These are phyloP conservation scores for Tuber calosporum DNA, from an alignment of 495 filamentous ascomycete species.

Conservation along the genomic window DNA sequence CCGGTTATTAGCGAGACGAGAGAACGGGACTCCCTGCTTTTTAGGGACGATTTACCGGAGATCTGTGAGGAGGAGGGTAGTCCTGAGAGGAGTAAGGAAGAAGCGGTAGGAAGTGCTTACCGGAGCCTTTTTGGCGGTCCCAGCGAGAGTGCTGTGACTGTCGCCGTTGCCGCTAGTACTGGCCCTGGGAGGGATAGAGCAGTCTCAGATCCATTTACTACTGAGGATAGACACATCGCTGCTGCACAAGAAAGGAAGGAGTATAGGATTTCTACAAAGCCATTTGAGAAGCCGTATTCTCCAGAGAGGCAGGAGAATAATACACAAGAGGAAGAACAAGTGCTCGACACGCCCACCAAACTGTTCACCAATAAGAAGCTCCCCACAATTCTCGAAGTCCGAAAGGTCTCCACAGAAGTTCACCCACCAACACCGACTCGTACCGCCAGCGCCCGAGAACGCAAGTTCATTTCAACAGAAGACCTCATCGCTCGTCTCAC, in stretches of 20 bases:
- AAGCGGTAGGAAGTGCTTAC: conserved; percentile 12
- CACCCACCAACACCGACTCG: background rate
- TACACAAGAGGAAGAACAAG: background rate
- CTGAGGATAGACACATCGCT: background rate
- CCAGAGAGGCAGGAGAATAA: conserved; percentile 9
- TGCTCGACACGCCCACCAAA: conserved; percentile 7
- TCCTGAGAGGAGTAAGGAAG: conserved; percentile 8
- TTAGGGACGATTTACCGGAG: conserved; percentile 7
- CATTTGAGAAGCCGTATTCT: conserved; percentile 10
- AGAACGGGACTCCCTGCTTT: conserved; percentile 15
- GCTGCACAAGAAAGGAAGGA: background rate
- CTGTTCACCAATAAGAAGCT: conserved; percentile 8
- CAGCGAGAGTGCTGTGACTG: background rate
- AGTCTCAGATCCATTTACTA: conserved; percentile 12
- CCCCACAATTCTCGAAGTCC: conserved; percentile 17
- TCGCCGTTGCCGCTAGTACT: background rate
- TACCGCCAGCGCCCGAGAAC: conserved; percentile 8
- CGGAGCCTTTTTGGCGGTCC: conserved; percentile 31
- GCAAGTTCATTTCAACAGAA: conserved; percentile 34
- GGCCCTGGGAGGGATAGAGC: conserved; percentile 4
- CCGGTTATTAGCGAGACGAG: conserved; percentile 16
- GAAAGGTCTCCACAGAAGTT: conserved; percentile 10
- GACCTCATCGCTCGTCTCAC: conserved; percentile 34
- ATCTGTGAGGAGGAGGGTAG: background rate
- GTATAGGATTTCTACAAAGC: background rate